Percentiles rank a stretch among this genome's conserved stretches.
Evolutionary conservation across 2,329 filamentous ascomycete species (phyloP).

Genomic region (Aspergillus sp.): DNA sequence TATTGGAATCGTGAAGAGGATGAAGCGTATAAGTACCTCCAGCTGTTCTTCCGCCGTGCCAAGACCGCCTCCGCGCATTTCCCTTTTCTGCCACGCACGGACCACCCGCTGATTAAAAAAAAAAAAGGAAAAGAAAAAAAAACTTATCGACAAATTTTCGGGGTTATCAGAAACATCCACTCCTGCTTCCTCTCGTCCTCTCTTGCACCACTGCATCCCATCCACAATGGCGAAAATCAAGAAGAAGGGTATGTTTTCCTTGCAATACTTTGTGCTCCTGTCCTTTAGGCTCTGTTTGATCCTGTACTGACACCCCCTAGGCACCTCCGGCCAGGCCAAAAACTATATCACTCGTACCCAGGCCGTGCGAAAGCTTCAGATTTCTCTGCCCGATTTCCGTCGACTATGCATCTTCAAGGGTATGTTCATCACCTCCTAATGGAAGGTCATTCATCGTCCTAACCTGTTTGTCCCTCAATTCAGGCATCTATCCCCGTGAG

Average conservation of each 20-base stretch:
- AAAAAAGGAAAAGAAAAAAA: conserved; percentile 27
- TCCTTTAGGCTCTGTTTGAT: background rate
- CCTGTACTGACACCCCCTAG: conserved; percentile 36
- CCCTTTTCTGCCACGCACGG: conserved; percentile 29
- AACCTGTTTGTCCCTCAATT: background rate
- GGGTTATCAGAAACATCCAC: conserved; percentile 29
- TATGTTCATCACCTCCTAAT: conserved; percentile 20
- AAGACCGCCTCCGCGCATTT: conserved; percentile 20
- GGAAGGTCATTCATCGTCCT: background rate
- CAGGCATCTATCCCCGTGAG: conserved; percentile 92
- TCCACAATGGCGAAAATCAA: conserved; percentile 71
- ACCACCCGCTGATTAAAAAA: conserved; percentile 20
- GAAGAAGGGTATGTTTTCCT: conserved; percentile 67
- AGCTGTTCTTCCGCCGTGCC: conserved; percentile 21
- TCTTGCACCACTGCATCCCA: conserved; percentile 9
- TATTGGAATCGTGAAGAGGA: background rate
- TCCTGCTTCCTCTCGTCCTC: conserved; percentile 17
- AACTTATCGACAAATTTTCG: conserved; percentile 36
- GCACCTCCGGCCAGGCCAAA: conserved; percentile 86
- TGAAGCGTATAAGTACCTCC: conserved; percentile 2
- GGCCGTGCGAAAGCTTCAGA: conserved; percentile 95
- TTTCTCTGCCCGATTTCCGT: conserved; percentile 95
- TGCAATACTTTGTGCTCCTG: no score
- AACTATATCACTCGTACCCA: conserved; percentile 98
- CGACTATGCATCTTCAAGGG: conserved; percentile 99